phyloP scores from a whole-genome alignment of 2,329 filamentous ascomycete species.

The Pestalotiopsis sp. region DNA sequence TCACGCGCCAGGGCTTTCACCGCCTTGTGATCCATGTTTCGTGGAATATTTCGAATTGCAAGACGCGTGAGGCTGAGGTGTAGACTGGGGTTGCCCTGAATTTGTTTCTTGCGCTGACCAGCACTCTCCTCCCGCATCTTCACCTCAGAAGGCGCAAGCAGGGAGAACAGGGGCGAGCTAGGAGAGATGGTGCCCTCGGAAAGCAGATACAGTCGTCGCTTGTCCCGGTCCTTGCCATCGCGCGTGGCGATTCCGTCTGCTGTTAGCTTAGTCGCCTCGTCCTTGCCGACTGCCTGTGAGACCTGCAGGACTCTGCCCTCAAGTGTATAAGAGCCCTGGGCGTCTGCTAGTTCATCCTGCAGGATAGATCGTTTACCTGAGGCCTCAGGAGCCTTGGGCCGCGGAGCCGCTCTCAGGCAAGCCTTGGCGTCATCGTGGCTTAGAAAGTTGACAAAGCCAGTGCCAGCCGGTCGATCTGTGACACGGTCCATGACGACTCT shows the following conservation, averaged over 20 bases:
- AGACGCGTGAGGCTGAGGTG: constrained; percentile 89
- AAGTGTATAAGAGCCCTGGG: constrained; percentile 83
- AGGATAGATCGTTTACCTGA: constrained; percentile 77
- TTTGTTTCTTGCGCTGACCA: constrained; percentile 85
- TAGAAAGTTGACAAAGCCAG: constrained; percentile 93
- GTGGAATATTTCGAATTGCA: constrained; percentile 88
- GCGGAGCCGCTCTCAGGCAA: constrained; percentile 78
- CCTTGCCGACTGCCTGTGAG: constrained; percentile 81
- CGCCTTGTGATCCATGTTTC: constrained; percentile 80
- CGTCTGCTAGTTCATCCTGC: constrained; percentile 82
- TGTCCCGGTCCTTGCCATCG: constrained; percentile 75
- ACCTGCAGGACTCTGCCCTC: constrained; percentile 87
- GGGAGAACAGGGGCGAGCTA: constrained; percentile 76
- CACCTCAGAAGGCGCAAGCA: constrained; percentile 77
- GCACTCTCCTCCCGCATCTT: constrained; percentile 87
- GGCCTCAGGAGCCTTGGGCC: constrained; percentile 47
- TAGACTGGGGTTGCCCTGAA: constrained; percentile 87
- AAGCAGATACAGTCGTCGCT: constrained; percentile 85
- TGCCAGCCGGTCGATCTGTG: constrained; percentile 86
- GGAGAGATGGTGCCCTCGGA: constrained; percentile 80
- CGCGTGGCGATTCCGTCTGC: constrained; percentile 69
- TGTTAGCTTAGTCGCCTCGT: constrained; percentile 75
- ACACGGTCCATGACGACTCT: constrained; percentile 85
- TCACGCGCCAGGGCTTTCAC: constrained; percentile 89
- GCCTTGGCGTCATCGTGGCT: constrained; percentile 72